A percentile compares a stretch with the other conserved stretches of the same genome.
Conservation (phyloP, 2,329 filamentous ascomycete species). For the Albophoma yamanashiensis region DNA sequence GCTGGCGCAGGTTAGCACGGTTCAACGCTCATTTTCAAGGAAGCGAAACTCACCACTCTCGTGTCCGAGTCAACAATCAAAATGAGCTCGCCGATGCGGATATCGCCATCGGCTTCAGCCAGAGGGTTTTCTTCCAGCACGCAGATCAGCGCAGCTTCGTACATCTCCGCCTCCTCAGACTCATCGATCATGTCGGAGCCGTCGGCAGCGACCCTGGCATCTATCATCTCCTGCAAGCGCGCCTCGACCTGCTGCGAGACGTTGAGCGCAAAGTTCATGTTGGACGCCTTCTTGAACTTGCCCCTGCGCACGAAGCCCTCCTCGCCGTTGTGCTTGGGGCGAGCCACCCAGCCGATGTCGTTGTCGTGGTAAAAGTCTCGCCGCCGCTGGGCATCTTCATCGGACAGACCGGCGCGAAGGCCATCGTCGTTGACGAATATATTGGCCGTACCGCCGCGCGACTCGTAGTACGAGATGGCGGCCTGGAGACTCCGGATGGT, state of each 20-base stretch:
- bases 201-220: constrained; percentile 6
- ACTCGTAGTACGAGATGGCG: constrained; percentile 39
- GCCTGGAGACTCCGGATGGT: constrained; percentile 36
- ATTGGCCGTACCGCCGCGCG: constrained; percentile 30
- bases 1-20: constrained; percentile 14
- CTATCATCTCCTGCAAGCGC: constrained; percentile 30
- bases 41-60: constrained; percentile 31
- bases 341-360: constrained; percentile 34
- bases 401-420: constrained; percentile 39
- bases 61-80: constrained; percentile 60
- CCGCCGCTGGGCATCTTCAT: constrained; percentile 26
- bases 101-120: constrained; percentile 50
- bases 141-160: constrained; percentile 35
- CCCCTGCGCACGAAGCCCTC: constrained; percentile 43
- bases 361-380: constrained; percentile 39
- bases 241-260: constrained; percentile 53
- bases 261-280: constrained; percentile 63
- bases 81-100: constrained; percentile 53
- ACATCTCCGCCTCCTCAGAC: constrained; percentile 30
- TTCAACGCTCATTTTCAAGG: background rate
- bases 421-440: constrained; percentile 56
- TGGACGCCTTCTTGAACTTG: constrained; percentile 65
- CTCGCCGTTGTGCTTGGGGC: constrained; percentile 34
- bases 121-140: constrained; percentile 34
- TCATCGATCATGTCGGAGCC: constrained; percentile 13